Evolutionary conservation across 2,329 filamentous ascomycete species (phyloP), one percentile per base, ranked within the genome.

Genomic region (Dissoconium aciculare): DNA sequence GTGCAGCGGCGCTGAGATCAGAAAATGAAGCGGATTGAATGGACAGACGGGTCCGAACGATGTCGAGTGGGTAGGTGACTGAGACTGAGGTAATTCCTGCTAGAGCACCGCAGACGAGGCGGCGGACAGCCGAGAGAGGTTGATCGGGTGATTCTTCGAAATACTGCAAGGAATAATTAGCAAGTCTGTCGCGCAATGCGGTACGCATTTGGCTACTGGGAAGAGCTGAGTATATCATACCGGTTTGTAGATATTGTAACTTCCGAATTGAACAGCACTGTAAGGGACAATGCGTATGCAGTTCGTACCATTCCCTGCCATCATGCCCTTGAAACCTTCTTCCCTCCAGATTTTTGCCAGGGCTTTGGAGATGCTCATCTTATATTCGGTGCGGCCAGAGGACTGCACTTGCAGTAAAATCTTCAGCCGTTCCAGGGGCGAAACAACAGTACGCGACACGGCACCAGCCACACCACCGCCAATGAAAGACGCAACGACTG

Each of bases 251-350:
- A 95, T 74, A 54, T 92, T 95, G 63, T 95, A 98, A 52, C 84
- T 91, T 45, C 87, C 87, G 57, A 98, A 98, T 52, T 98, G 89
- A 24, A 95, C 89, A 8, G 89, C 89, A 29, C 87, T 95, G 57
- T 98, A 98, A 4, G 89, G 89, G 31, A 98, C 83, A 44, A 98
- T 98, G 39, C 89, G 81, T 48, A 98, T 82, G 65, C 89, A 98
- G 57, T 98, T 98, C 38, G 85, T 94, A 40, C 89, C 89, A 54
- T 98, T 98, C 31, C 89, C 89, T 43, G 84, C 74, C 85, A 98
- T 92, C 58, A 95, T 92, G 0, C 89, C 89, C 55, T 74, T 75
- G 83, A 85, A 95, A 32, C 89, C 89, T 58, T 98, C 89, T 54
- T 98, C 89, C 46, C 67, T 75, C 76, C 87, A 93, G 78, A 98